These are phyloP conservation scores for Ganoderma sinense DNA, from an alignment of 1,284 basidiomycete species.

Conservation along the genomic window DNA sequence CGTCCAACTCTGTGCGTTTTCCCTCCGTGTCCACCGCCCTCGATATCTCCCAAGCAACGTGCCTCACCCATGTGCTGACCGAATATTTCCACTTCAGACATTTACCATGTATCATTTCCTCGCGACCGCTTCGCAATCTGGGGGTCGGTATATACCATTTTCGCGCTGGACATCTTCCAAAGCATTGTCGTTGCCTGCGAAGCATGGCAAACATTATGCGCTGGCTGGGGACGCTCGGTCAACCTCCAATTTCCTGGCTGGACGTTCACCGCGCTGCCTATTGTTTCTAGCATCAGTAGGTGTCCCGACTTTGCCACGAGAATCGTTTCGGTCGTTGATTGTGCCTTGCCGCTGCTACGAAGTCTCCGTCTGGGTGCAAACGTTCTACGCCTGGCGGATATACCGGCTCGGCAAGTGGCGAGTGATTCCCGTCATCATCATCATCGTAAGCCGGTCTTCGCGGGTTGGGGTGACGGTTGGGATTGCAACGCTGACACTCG, in stretches of 20 bases:
- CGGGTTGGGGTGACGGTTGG: neutral
- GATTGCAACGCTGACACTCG: neutral
- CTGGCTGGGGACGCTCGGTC: slow-evolving; percentile 14
- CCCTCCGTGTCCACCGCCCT: neutral
- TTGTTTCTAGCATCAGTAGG: slow-evolving; percentile 17
- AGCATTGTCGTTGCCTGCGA: slow-evolving; percentile 14
- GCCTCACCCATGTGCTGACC: neutral
- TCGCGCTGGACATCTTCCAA: slow-evolving; percentile 15
- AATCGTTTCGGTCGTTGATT: neutral
- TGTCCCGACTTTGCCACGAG: neutral
- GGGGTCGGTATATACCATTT: slow-evolving; percentile 14
- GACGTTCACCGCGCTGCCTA: slow-evolving; percentile 14
- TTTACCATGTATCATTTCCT: slow-evolving; percentile 18
- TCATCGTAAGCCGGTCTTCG: slow-evolving; percentile 6
- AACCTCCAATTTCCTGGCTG: slow-evolving; percentile 16
- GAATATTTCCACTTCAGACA: slow-evolving; percentile 1
- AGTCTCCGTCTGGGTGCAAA: slow-evolving; percentile 18
- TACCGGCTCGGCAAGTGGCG: slow-evolving; percentile 14
- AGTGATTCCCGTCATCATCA: slow-evolving; percentile 9
- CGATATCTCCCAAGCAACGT: neutral
- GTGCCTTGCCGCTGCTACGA: neutral
- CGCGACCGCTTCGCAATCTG: slow-evolving; percentile 9
- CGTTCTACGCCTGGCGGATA: slow-evolving; percentile 16
- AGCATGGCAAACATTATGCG: slow-evolving; percentile 18
- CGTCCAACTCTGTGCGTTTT: slow-evolving; percentile 16